phyloP scores from a whole-genome alignment of 495 filamentous ascomycete species.

The Hyaloscypha hepaticicola region DNA sequence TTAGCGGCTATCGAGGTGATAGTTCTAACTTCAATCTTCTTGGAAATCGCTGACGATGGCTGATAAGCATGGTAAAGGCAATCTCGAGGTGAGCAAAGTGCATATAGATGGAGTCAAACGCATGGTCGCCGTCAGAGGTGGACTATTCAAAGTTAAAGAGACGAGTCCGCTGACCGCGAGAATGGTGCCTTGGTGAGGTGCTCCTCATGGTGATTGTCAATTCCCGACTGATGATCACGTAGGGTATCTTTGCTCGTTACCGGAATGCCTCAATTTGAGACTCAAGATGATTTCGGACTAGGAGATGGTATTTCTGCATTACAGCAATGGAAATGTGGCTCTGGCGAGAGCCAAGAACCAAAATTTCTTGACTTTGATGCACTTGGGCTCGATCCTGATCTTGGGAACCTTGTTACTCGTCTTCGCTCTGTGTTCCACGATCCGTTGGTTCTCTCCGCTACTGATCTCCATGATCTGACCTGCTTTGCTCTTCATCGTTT shows the following conservation, averaged over 20 bases:
- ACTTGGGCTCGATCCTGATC: slow-evolving; percentile 34
- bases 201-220: background rate
- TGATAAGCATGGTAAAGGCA: slow-evolving; percentile 49
- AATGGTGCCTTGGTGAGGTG: slow-evolving; percentile 50
- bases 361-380: slow-evolving; percentile 22
- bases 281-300: slow-evolving; percentile 46
- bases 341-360: background rate
- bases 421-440: slow-evolving; percentile 42
- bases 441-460: slow-evolving; percentile 27
- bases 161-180: slow-evolving; percentile 51
- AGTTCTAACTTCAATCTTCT: background rate
- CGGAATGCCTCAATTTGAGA: slow-evolving; percentile 47
- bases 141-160: slow-evolving; percentile 44
- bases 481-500: slow-evolving; percentile 50
- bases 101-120: slow-evolving; percentile 51
- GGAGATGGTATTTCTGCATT: slow-evolving; percentile 48
- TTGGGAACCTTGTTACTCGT: slow-evolving; percentile 42
- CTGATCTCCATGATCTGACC: slow-evolving; percentile 49
- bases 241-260: slow-evolving; percentile 54
- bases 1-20: slow-evolving; percentile 52
- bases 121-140: slow-evolving; percentile 47
- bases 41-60: background rate
- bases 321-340: slow-evolving; percentile 42
- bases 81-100: slow-evolving; percentile 42
- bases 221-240: slow-evolving; percentile 13